Base-by-base conservation (phyloP, 2,329 filamentous ascomycete species). In the Zarea fungicola region DNA sequence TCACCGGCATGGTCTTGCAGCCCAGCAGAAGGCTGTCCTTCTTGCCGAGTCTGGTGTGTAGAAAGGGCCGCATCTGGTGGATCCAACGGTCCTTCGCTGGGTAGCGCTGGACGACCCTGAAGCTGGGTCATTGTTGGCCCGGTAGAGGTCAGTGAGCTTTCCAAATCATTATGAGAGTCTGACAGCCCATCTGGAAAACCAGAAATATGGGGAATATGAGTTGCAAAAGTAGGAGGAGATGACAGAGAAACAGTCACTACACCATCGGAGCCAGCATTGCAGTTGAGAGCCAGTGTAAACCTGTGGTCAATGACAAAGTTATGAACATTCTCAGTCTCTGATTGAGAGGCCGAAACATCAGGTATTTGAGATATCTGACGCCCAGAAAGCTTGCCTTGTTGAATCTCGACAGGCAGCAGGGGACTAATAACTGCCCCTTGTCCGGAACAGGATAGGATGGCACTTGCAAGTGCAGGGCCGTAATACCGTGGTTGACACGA, bases 381-480 rank as follows among this genome's bases (percentile, higher is more conserved):
- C 16, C 52, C 48, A 11, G 36, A 28, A 16, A 53, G 28, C 22
- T 48, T 41, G 13, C 42, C 49, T 4, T 55, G 52, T 25, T 55
- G 55, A 41, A 66, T 51, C 25, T 64, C 56, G 22, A 65, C 58
- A 3, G 63, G 65, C 49, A 65, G 52, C 34, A 67, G 55, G 10
- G 56, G 55, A 21, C 55, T 55, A 29, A 67, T 61, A 37, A 50
- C 42, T 39, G 55, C 55, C 26, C 62, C 63, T 26, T 58, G 37
- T 7, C 49, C 47, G 16, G 56, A 59, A 48, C 65, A 67, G 35
- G 56, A 49, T 16, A 55, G 51, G 36, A 64, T 54, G 18, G 57
- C 53, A 32, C 60, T 43, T 18, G 56, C 53, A n/a, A 67, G 50
- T 3, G 65, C 63, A 29, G 54, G 50, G 14, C 62, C 63, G 28